Evolutionary conservation across 2,329 filamentous ascomycete genomes (phyloP), one percentile per base, ranked within the genome.

Genomic region (Fusarium palustre): DNA sequence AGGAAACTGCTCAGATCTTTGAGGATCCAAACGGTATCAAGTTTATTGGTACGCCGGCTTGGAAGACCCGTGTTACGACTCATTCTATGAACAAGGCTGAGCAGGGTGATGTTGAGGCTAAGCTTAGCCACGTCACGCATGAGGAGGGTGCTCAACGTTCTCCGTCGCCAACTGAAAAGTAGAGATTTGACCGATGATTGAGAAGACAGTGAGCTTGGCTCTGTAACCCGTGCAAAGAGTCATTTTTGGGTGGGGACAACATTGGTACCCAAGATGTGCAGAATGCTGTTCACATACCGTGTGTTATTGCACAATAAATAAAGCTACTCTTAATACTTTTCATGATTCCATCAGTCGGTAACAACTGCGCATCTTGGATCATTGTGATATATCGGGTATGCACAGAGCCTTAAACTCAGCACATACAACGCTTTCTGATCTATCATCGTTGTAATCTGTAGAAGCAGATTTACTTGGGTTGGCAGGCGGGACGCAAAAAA

Each of bases 1-100:
- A 91, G 75, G 89, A 91, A 71, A 86, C 91, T 75, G 88, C 91
- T 57, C 45, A 73, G 9, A 76, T 79, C 39, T 80, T 80, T 20
- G 71, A 73, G 15, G 71, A 73, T 4, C 67, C 69, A 0, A 18
- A 73, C 4, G 71, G 71, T 5, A 69, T 74, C 10, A 57, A 59
- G 8, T 70, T 59, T 7, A 53, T 73, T 6, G 71, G 71, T 0
- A 74, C 71, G 0, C 64, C 64, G 0, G 71, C 71, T 10, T 74
- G 71, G 71, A 73, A 74, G 64, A 74, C 71, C 4, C 49, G 12
- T 2, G 46, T 65, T 0, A 22, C 55, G 7, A 73, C 71, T 4
- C 45, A 59, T 1, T 34, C 54, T 5, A 64, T 59, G 1, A 46
- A 24, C 16, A 70, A 41, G n/a, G 64, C 49, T 4, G 71, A 74